These are phyloP conservation scores for Cutaneotrichosporon curvatum DNA, from an alignment of 1,284 basidiomycete genomes.

Conservation along the genomic window DNA sequence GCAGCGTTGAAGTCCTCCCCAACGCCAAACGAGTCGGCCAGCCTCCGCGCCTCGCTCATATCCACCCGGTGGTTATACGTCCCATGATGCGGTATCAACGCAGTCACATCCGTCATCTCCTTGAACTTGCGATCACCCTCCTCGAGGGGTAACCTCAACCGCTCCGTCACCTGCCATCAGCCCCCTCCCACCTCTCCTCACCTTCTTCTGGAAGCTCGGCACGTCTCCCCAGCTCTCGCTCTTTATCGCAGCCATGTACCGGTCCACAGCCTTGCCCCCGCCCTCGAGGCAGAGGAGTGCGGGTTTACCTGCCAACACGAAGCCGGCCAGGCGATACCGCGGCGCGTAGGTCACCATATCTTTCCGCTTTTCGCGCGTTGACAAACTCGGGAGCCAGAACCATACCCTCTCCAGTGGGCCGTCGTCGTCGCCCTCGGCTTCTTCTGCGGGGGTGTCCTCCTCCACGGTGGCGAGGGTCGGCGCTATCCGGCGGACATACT, in stretches of 20 bases:
- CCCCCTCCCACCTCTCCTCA: constrained; percentile 5
- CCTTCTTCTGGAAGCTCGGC: constrained; percentile 48
- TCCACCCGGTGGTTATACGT: constrained; percentile 46
- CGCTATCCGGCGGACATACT: constrained; percentile 11
- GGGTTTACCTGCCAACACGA: constrained; percentile 48
- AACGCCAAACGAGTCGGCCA: constrained; percentile 44
- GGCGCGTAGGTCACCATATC: constrained; percentile 46
- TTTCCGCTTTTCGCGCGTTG: constrained; percentile 43
- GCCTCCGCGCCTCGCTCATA: constrained; percentile 46
- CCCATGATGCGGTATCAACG: constrained; percentile 42
- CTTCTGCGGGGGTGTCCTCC: neutral
- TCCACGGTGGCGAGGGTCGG: neutral
- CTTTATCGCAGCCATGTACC: constrained; percentile 48
- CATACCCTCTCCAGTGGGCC: constrained; percentile 35
- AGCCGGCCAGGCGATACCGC: constrained; percentile 43
- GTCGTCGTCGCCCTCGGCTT: constrained; percentile 2
- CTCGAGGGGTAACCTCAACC: constrained; percentile 36
- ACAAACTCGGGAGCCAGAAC: constrained; percentile 47
- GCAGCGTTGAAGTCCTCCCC: constrained; percentile 44
- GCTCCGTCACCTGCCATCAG: constrained; percentile 43
- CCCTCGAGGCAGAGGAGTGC: constrained; percentile 48
- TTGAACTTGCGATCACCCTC: constrained; percentile 32
- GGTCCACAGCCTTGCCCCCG: constrained; percentile 32
- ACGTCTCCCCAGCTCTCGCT: constrained; percentile 48
- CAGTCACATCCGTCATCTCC: constrained; percentile 46